Evolutionary conservation across 1,284 basidiomycete genomes (phyloP), one percentile per base, ranked within the genome.

Genomic region (Entoloma clypeatum): DNA sequence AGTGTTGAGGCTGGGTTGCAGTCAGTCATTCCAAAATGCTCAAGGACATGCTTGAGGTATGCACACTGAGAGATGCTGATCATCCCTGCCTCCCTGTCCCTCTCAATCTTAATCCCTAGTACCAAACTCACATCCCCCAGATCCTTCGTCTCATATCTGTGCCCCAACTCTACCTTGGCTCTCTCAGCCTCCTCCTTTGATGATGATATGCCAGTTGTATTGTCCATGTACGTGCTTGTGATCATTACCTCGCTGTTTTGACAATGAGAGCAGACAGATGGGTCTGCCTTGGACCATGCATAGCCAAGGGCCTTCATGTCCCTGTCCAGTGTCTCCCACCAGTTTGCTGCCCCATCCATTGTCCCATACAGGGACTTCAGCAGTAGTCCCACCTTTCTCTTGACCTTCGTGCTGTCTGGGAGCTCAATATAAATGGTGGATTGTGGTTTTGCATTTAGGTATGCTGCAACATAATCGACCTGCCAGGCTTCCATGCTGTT

Each of bases 381-480:
- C n/a, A 57, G 36, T 4, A 37, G 17, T 19, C 43, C 48, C 0
- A 57, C 54, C 28, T 39, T 27, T 45, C 45, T 16, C 31, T 36
- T n/a, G 39, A 46, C 22, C 16, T 38, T 45, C 13, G 11, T 34
- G 30, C 48, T 37, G 9, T 54, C 51, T 23, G 36, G 31, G 3
- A 59, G 56, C 16, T 52, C 52, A 10, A 61, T 57, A 27, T 59
- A 59, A 8, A 60, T 48, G n/a, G 43, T 45, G 25, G 55, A 49
- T 17, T 54, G 38, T 1, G 53, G 42, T 0, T 48, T 30, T 16
- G 43, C 44, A 39, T 59, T 58, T 0, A 60, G 39, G 41, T 48
- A 61, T 11, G 58, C 54, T 2, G 45, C 44, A 8, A 55, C 51
- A 19, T 65, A 53, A 40, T 70, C 60, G 7, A 65, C 44, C 38